Base-by-base conservation (phyloP, 2,329 filamentous ascomycete genomes). In the Coleophoma cylindrospora region DNA sequence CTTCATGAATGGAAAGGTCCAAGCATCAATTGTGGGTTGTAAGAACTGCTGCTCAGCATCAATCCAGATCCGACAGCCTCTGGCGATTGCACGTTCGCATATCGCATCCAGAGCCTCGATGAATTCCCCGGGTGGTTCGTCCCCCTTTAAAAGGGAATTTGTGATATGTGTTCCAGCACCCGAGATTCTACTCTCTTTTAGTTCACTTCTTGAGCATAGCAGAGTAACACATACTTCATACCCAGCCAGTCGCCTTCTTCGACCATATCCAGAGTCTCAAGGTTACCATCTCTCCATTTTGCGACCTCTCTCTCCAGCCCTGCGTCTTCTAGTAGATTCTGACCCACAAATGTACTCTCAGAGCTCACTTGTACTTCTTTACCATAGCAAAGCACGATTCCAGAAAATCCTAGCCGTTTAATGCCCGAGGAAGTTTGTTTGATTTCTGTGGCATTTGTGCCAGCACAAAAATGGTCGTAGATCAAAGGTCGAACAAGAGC, bases 11-110 rank as follows among this genome's bases (percentile, higher is more conserved):
- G 71, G 71, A 58, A 77, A 70, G 11, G 74, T 72, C 75, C 74
- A 78, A 19, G 64, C 56, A 57, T 79, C 75, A 53, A 79, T 79
- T 4, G 71, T 68, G 3, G 63, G 61, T 59, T 80, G 75, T 32
- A 77, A 68, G 6, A 68, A 67, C 56, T 76, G 70, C 56, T 79
- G 74, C 58, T 80, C 76, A 4, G 76, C 74, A 55, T 79, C 76
- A 49, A 79, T 68, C 51, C 74, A 69, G 47, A 79, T 64, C 19
- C 72, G 68, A 49, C 70, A 70, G 14, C 68, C 67, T 48, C 69
- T 68, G 13, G 66, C 63, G 38, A 66, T 64, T 4, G 74, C 72
- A 43, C 68, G 57, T 38, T 72, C 63, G 52, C 71, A 73, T 33
- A 77, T 71, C 34, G 60, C 55, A 1, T 43, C 19, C 40, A 43